phyloP scores from a whole-genome alignment of 2,329 filamentous ascomycete species.

The Pyricularia sp. region DNA sequence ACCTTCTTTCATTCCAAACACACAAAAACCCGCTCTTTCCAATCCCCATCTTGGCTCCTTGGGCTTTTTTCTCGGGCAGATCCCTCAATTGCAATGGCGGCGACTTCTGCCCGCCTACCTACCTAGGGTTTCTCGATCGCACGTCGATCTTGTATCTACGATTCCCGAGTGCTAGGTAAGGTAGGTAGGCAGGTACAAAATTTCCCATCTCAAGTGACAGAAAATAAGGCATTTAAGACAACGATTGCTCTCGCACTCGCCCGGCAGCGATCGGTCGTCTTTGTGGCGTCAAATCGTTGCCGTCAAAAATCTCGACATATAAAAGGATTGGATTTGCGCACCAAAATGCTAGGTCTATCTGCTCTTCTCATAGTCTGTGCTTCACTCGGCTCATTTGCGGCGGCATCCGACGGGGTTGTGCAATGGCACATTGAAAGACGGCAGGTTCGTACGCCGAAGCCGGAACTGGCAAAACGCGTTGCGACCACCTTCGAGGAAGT shows the following conservation, averaged over 20 bases:
- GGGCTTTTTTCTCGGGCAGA: background rate
- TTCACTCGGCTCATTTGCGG: constrained; percentile 13
- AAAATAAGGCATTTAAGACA: background rate
- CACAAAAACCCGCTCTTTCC: background rate
- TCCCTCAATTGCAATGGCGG: background rate
- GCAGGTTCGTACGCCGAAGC: constrained; percentile 14
- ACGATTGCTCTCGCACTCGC: background rate
- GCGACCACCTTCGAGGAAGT: constrained; percentile 28
- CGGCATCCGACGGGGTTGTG: constrained; percentile 24
- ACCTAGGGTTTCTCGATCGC: background rate
- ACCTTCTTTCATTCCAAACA: background rate
- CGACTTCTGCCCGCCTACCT: background rate
- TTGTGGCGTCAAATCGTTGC: background rate
- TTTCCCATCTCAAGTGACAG: background rate
- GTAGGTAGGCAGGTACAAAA: background rate
- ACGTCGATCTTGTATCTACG: background rate
- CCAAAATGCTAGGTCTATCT: constrained; percentile 15
- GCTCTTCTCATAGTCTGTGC: constrained; percentile 12
- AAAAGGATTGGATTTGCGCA: background rate
- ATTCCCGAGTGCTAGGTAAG: background rate
- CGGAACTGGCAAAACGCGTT: constrained; percentile 20
- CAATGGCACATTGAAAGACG: constrained; percentile 38
- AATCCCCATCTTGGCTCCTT: background rate
- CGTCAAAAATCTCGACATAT: background rate
- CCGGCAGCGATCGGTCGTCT: background rate